A percentile compares a stretch with the other conserved stretches of the same genome.
These are phyloP conservation scores for Helotiales sp. DNA, from an alignment of 2,329 filamentous ascomycete species.

Conservation along the genomic window DNA sequence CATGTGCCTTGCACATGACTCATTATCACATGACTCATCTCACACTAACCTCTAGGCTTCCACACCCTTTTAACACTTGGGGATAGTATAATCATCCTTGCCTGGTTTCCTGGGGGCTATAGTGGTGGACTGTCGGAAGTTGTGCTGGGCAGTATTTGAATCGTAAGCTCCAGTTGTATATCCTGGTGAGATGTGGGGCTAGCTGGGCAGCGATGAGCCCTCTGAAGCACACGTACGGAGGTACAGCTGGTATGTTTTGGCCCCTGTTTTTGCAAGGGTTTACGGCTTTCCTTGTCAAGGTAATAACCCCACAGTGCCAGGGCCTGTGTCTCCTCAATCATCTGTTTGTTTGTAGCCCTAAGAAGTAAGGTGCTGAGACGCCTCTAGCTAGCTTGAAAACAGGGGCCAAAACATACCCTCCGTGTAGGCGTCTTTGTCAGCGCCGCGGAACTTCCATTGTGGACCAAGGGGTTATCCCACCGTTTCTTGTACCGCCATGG, in stretches of 20 bases:
- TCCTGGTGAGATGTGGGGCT: no score
- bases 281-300: not conserved
- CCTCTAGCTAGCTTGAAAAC: not conserved
- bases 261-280: not conserved
- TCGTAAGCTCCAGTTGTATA: no score
- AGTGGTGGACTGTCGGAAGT: no score
- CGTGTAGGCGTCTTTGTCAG: constrained; percentile 16
- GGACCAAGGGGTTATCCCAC: constrained; percentile 19
- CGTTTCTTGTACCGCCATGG: constrained; percentile 4
- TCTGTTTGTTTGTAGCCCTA: not conserved
- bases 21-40: constrained; percentile 10
- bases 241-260: no score
- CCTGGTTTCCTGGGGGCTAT: no score
- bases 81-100: no score
- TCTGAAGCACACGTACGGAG: constrained; percentile 17
- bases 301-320: not conserved
- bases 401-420: not conserved
- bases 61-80: no score
- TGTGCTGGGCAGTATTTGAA: no score
- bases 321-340: not conserved
- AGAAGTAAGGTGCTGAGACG: not conserved
- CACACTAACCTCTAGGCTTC: constrained; percentile 12
- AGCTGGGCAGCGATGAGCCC: no score
- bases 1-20: constrained; percentile 11
- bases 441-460: constrained; percentile 12